Conservation (phyloP, 2,329 filamentous ascomycete genomes). For the Metarhizium sp. region DNA sequence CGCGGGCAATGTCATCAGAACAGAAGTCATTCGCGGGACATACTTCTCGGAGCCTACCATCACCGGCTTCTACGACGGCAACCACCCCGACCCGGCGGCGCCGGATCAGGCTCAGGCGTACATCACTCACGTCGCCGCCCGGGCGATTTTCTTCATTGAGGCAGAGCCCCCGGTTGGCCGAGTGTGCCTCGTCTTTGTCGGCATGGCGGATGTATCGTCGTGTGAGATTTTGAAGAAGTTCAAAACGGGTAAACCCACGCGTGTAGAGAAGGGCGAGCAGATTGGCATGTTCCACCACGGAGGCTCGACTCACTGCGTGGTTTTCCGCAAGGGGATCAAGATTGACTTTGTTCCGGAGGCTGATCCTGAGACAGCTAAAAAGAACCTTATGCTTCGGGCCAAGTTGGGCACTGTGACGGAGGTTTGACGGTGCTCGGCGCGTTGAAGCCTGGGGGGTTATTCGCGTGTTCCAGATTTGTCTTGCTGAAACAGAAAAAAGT, state of each 20-base stretch:
- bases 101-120: slow-evolving; percentile 44
- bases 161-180: slow-evolving; percentile 58
- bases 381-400: neutral
- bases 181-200: slow-evolving; percentile 60
- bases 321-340: slow-evolving; percentile 39
- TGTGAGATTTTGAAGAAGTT: slow-evolving; percentile 45
- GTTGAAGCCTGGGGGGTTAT: too few relatives aligned
- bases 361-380: neutral
- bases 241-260: slow-evolving; percentile 55
- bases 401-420: neutral
- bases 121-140: slow-evolving; percentile 54
- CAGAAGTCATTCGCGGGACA: slow-evolving; percentile 50
- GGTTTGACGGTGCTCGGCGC: neutral
- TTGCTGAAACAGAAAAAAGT: too few relatives aligned
- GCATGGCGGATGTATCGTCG: slow-evolving; percentile 68
- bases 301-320: slow-evolving; percentile 57
- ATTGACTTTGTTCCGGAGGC: neutral
- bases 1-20: slow-evolving; percentile 47
- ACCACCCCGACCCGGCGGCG: slow-evolving; percentile 30
- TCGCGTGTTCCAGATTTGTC: too few relatives aligned
- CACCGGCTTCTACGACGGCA: neutral
- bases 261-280: slow-evolving; percentile 60
- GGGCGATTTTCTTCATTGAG: slow-evolving; percentile 61
- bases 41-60: slow-evolving; percentile 51
- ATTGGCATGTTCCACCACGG: slow-evolving; percentile 74